Evolutionary conservation across 305 asterid genomes (phyloP), one percentile per base, ranked within the genome.

Genomic region (Fraxinus platypoda): DNA sequence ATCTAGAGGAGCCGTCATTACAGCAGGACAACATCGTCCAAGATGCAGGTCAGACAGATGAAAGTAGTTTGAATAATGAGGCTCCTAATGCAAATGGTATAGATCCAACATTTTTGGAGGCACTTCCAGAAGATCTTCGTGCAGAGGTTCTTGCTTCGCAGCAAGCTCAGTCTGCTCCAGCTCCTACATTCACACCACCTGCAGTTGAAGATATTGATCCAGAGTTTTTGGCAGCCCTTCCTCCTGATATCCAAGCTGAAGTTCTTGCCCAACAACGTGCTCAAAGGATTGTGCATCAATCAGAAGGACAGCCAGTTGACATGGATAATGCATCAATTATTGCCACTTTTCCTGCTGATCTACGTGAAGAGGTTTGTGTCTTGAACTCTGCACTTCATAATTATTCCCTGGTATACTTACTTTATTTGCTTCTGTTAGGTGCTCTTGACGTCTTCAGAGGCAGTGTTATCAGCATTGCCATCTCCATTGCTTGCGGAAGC

Each of bases 251-350:
- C 85, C 99, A 97, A 90, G 98, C 98, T 76, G 99, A 97, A 92
- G 99, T 97, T 88, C 93, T 97, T 85, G 98, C 98, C 35, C 99
- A 97, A 83, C 99, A 97, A 83, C 90, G 95, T 75, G 98, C 94
- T 37, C 99, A 95, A 83, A 89, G 97, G 88, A 92, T 95, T 83
- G 95, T 91, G 72, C 97, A 92, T 84, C 97, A 92, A 86, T 93
- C 99, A n/a, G 97, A 96, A 82, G 98, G 99, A 52, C 99, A 91
- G 83, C 98, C 99, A n/a, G 99, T 97, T 86, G 99, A 97, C 87
- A 97, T 97, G 99, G 99, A 97, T 84, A 97, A 97, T 92, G 99
- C 98, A 85, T 97, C 99, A 12, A 97, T 97, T 79, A 93, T 97
- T 83, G 99, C 99, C 84, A 95, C 99, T 74, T 95, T 97, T 82